Conservation (phyloP, 2,329 filamentous ascomycete genomes). For the Fusarium sp. region DNA sequence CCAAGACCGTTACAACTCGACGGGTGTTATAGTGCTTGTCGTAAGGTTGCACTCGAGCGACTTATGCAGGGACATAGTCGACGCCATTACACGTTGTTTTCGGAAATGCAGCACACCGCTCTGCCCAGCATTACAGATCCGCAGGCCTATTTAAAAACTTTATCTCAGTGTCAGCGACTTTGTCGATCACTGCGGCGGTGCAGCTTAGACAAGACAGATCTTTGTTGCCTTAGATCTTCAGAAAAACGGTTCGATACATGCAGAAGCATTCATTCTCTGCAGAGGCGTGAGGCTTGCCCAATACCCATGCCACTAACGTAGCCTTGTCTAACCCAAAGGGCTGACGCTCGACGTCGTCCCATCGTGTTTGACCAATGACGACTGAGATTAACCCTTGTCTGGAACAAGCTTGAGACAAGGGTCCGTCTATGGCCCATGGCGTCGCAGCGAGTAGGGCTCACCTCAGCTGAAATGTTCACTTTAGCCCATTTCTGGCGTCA, state of each 20-base stretch:
- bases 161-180: slow-evolving; percentile 22
- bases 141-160: slow-evolving; percentile 11
- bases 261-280: slow-evolving; percentile 23
- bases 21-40: neutral
- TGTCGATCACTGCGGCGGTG: slow-evolving; percentile 26
- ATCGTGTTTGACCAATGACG: slow-evolving; percentile 43
- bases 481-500: slow-evolving; percentile 44
- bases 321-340: slow-evolving; percentile 31
- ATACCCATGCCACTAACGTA: slow-evolving; percentile 19
- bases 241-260: slow-evolving; percentile 35
- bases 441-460: slow-evolving; percentile 50
- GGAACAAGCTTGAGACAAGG: slow-evolving; percentile 48
- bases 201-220: slow-evolving; percentile 17
- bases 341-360: slow-evolving; percentile 30
- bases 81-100: slow-evolving; percentile 13
- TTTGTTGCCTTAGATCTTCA: slow-evolving; percentile 23
- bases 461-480: slow-evolving; percentile 53
- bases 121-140: slow-evolving; percentile 5
- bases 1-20: slow-evolving; percentile 3
- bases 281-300: slow-evolving; percentile 28
- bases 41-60: slow-evolving; percentile 24
- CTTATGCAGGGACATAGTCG: slow-evolving; percentile 37
- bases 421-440: slow-evolving; percentile 41
- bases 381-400: slow-evolving; percentile 34
- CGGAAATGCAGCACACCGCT: slow-evolving; percentile 30